Evolutionary conservation across 169 alveolate species (phyloP).

Genomic region (Plasmodium cynomolgi): DNA sequence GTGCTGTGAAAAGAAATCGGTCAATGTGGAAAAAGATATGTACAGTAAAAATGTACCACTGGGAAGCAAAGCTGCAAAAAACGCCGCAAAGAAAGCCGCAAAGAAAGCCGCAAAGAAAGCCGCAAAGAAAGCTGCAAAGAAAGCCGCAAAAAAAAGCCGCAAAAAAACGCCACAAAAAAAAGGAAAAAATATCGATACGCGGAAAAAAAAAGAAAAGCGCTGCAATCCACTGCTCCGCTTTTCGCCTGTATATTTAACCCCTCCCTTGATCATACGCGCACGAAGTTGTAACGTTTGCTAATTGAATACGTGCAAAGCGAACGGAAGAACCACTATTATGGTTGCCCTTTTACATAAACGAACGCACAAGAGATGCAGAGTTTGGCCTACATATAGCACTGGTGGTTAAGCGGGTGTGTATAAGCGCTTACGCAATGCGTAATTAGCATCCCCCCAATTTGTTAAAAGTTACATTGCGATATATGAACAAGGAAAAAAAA

Average conservation of each 20-base stretch:
- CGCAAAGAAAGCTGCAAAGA: neutral
- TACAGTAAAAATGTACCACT: neutral
- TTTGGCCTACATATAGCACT: neutral
- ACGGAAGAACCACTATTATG: neutral
- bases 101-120: neutral
- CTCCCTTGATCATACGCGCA: neutral
- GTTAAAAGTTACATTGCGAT: neutral
- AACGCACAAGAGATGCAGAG: neutral
- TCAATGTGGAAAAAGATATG: neutral
- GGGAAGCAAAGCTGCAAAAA: neutral
- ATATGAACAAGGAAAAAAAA: neutral
- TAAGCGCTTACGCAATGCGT: neutral
- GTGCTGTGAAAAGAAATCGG: neutral
- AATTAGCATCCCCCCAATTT: neutral
- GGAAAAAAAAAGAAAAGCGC: neutral
- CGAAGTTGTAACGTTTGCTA: neutral
- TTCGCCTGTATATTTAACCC: neutral
- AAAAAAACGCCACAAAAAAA: neutral
- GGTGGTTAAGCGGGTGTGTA: neutral
- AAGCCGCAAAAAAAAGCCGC: neutral
- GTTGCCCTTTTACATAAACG: neutral
- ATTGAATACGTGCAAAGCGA: neutral
- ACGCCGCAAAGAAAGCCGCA: neutral
- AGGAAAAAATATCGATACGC: no score
- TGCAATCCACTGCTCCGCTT: neutral